Evolutionary conservation across 106 monocot species (phyloP), one percentile per base, ranked within the genome.

Genomic region (Apostasia ramifera): DNA sequence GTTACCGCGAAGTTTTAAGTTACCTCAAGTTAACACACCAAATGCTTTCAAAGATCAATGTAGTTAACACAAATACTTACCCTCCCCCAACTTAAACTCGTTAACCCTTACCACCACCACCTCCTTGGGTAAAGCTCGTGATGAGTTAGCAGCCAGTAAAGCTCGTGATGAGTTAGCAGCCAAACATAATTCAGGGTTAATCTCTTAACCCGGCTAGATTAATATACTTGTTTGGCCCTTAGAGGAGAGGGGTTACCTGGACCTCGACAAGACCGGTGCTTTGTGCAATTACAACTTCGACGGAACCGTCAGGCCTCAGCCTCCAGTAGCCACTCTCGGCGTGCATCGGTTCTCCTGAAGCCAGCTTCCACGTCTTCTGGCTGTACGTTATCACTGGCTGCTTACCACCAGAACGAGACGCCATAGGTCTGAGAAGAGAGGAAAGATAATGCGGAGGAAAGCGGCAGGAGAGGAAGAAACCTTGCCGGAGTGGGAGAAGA

Each of bases 321-420:
- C 90, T 73, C 90, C 94, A 94, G 77, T 83, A 94, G 39, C 90
- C 94, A 43, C 81, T 85, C 77, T 88, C 87, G 0, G 90, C 81
- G 66, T 94, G 94, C 94, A 94, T 90, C 4, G 94, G 87, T 70
- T 91, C 90, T 2, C 87, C 90, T 1, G 94, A 83, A 2, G 57
- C 68, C 39, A 85, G 56, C 70, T 87, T 90, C 94, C 94, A 94
- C 6, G 94, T 94, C 84, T 83, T 90, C 85, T 94, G 94, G 15
- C 59, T 76, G 26, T 94, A 90, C 3, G 86, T 77, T 58, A 94
- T 94, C 73, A 90, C 93, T 8, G 89, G 93, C 89, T 92, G 70
- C 59, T 7, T 49, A 39, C 57, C 53, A 62, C 8, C 56, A 67
- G 26, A 26, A 9, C 0, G 9, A 40, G 40, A 40, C 1, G 8